A percentile compares a stretch with the other conserved stretches of the same genome.
These are phyloP conservation scores for Malus sieversii DNA, from an alignment of 306 rosid genomes.

Conservation along the genomic window DNA sequence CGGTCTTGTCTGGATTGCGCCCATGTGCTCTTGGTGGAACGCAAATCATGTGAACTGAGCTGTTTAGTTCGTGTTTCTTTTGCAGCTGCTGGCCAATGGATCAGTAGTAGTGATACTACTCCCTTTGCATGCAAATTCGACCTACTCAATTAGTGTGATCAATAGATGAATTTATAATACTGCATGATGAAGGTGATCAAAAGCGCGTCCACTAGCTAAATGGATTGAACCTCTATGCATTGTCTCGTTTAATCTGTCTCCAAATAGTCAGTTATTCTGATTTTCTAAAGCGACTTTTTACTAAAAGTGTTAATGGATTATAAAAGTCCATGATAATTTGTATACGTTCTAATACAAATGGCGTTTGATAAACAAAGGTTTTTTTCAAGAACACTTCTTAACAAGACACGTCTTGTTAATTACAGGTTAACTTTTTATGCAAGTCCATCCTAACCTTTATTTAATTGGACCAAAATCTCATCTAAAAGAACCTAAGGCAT, in stretches of 20 bases:
- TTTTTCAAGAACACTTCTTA: no score
- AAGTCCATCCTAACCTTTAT: no score
- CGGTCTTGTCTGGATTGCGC: slow-evolving; percentile 7
- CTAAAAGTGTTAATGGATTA: no score
- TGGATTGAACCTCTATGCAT: no score
- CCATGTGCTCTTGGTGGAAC: slow-evolving; percentile 15
- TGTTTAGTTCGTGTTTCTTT: neutral
- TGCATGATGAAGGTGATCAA: neutral
- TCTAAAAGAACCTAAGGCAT: neutral
- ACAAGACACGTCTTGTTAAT: no score
- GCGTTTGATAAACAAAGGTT: no score
- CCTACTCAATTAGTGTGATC: neutral
- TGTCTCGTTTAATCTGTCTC: no score
- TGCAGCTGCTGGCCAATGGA: neutral
- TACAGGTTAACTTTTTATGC: no score
- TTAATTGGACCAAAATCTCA: neutral
- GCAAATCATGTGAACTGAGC: neutral
- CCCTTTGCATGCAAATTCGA: neutral
- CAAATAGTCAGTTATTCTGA: no score
- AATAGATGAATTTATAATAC: neutral
- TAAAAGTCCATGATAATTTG: no score
- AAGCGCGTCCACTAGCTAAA: neutral
- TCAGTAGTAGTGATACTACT: neutral
- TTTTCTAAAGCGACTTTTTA: no score
- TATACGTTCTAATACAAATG: no score